These are phyloP conservation scores for Verticillium isaacii DNA, from an alignment of 2,329 filamentous ascomycete species.

Conservation along the genomic window DNA sequence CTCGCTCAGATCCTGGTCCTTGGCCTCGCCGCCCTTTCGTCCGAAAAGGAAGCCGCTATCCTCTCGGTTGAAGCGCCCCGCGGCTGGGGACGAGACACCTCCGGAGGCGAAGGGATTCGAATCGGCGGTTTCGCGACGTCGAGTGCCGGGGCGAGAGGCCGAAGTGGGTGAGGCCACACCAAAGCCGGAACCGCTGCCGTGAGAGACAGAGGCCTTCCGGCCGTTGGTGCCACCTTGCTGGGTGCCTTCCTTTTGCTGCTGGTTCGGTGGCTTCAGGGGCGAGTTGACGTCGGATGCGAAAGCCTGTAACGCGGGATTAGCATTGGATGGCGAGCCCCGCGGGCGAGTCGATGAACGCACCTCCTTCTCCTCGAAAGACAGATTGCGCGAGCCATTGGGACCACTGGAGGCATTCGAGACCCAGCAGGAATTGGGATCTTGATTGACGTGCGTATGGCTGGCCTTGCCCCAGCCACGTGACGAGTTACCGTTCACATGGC, in stretches of 20 bases:
- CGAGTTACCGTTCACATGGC: conserved; percentile 59
- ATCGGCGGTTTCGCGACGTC: conserved; percentile 77
- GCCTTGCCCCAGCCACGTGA: conserved; percentile 71
- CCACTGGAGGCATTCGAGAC: conserved; percentile 64
- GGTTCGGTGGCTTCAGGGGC: conserved; percentile 77
- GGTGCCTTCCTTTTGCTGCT: conserved; percentile 52
- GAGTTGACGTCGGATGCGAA: conserved; percentile 90
- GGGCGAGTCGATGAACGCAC: conserved; percentile 29
- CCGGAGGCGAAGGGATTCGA: conserved; percentile 56
- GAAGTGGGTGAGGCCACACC: conserved; percentile 69
- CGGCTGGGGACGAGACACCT: conserved; percentile 56
- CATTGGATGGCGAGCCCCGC: background rate
- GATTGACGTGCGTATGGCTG: conserved; percentile 66
- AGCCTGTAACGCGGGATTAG: conserved; percentile 44
- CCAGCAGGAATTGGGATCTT: conserved; percentile 92
- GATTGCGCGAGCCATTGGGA: conserved; percentile 68
- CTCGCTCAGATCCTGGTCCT: conserved; percentile 40
- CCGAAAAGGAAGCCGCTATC: conserved; percentile 56
- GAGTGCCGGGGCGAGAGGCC: conserved; percentile 64
- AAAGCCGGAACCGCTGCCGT: conserved; percentile 59
- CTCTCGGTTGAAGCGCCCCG: conserved; percentile 56
- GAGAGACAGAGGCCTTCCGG: conserved; percentile 80
- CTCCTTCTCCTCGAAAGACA: conserved; percentile 59
- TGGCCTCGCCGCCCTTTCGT: conserved; percentile 48
- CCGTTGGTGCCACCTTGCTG: conserved; percentile 55